These are phyloP conservation scores for Beta macrorhiza DNA, from an alignment of 179 eudicot species.

Conservation along the genomic window DNA sequence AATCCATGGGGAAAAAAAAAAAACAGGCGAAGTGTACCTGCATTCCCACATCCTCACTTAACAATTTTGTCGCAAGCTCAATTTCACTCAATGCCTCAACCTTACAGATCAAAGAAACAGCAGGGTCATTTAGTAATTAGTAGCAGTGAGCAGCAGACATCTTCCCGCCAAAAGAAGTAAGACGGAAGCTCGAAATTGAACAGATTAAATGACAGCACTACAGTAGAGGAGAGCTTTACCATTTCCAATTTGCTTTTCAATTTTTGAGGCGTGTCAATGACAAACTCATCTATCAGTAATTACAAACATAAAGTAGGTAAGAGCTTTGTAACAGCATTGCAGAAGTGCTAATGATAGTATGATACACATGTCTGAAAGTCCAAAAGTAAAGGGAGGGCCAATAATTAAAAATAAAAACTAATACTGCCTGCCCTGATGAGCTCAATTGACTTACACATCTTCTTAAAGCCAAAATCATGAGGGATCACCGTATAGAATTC, in stretches of 20 bases:
- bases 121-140: constrained; percentile 21
- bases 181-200: not conserved
- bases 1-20: not conserved
- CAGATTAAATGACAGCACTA: not conserved
- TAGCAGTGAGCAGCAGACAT: not conserved
- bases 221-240: constrained; percentile 38
- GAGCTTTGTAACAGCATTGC: constrained; percentile 1
- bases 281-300: constrained; percentile 75
- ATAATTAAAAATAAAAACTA: not conserved
- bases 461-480: constrained; percentile 93
- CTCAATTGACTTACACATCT: constrained; percentile 72
- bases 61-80: constrained; percentile 86
- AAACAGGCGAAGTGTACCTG: constrained; percentile 49
- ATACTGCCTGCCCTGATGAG: constrained; percentile 1
- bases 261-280: constrained; percentile 95
- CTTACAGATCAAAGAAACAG: constrained; percentile 37
- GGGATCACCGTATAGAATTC: constrained; percentile 93
- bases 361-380: not conserved
- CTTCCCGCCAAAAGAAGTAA: not conserved
- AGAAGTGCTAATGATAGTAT: not conserved
- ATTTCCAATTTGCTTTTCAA: constrained; percentile 83
- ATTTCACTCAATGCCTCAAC: constrained; percentile 98
- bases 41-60: constrained; percentile 53
- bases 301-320: constrained; percentile 15
- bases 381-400: not conserved